phyloP scores from a whole-genome alignment of 2,329 filamentous ascomycete species.

The Monilinia aucupariae region DNA sequence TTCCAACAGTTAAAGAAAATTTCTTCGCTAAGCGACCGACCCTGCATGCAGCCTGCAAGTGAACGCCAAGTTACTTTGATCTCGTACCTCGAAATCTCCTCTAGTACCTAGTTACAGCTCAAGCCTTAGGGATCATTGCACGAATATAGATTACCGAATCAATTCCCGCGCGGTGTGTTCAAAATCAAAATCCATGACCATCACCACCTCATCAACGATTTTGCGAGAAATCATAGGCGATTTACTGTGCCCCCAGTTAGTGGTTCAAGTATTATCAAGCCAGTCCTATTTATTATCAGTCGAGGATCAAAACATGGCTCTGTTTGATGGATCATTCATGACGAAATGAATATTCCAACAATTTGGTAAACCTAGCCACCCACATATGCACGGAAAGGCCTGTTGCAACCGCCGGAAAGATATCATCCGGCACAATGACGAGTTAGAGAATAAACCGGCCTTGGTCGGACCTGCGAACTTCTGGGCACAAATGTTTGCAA shows the following conservation, averaged over 20 bases:
- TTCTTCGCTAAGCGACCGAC: conserved; percentile 4
- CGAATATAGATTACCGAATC: neutral
- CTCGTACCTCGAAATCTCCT: neutral
- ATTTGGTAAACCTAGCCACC: too few species aligned
- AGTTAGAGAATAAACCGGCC: neutral
- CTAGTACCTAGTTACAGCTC: neutral
- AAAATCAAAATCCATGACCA: neutral
- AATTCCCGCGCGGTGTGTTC: neutral
- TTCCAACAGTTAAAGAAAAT: neutral
- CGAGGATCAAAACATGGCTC: neutral
- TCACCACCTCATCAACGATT: neutral
- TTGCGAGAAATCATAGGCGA: neutral
- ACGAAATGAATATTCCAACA: neutral
- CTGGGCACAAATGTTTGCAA: neutral
- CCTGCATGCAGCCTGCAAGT: conserved; percentile 13
- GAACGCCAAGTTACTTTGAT: neutral
- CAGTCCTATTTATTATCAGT: neutral
- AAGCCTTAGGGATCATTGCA: neutral
- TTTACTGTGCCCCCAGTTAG: neutral
- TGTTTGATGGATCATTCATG: neutral
- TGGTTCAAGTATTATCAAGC: neutral
- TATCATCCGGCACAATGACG: too few species aligned
- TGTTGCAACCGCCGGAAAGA: too few species aligned
- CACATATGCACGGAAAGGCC: too few species aligned
- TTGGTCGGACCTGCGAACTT: neutral